Percentiles rank a stretch among this genome's conserved stretches.
Evolutionary conservation across 805 yeast genomes (phyloP).

Genomic region (Blastobotrys muscicola): DNA sequence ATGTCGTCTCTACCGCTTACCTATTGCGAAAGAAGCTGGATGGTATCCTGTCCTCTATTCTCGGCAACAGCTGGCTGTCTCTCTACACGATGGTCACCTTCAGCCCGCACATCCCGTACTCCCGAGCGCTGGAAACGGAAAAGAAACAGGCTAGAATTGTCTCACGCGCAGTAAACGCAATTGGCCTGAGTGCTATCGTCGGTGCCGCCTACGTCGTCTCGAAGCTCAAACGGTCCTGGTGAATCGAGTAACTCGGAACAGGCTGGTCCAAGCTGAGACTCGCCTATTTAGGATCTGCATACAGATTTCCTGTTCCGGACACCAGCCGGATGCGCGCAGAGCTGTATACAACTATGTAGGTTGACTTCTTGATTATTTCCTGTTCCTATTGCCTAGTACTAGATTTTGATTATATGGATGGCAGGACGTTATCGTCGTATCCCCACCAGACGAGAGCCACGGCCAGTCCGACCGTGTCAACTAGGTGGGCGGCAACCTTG

Average conservation of each 20-base stretch:
- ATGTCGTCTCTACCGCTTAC: constrained; percentile 55
- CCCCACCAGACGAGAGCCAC: constrained; percentile 33
- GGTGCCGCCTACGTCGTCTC: background rate
- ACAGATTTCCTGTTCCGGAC: too few relatives aligned
- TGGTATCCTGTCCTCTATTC: constrained; percentile 45
- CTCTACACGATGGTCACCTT: constrained; percentile 89
- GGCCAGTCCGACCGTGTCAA: constrained; percentile 35
- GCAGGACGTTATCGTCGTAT: constrained; percentile 10
- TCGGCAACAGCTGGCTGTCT: constrained; percentile 69
- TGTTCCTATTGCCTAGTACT: too few relatives aligned
- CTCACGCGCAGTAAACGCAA: constrained; percentile 1
- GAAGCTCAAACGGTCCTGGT: background rate
- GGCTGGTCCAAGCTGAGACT: too few relatives aligned
- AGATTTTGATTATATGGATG: too few relatives aligned
- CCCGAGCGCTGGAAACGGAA: constrained; percentile 50
- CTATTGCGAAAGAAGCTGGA: constrained; percentile 62
- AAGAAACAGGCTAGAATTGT: constrained; percentile 47
- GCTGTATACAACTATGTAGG: too few relatives aligned
- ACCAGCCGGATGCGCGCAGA: too few relatives aligned
- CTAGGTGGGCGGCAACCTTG: constrained; percentile 24
- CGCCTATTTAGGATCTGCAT: too few relatives aligned
- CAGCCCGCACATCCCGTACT: constrained; percentile 70
- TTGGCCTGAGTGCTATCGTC: background rate
- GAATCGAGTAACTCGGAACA: too few relatives aligned
- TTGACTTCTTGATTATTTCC: too few relatives aligned